Conservation (phyloP, 2,329 filamentous ascomycete genomes). For the Sclerotinia subarctica region DNA sequence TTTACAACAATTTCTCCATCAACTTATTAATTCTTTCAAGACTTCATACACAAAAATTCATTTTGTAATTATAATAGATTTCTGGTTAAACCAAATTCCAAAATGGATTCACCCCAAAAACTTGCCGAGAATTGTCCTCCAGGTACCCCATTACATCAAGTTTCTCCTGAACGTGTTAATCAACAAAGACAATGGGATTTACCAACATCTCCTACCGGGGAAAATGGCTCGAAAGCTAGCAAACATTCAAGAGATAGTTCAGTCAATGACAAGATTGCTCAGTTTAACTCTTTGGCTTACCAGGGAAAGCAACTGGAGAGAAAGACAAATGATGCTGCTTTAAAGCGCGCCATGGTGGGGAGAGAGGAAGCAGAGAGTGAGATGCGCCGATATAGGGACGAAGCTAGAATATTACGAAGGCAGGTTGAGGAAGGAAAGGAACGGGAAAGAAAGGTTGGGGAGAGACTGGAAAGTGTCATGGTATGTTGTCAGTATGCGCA, state of each 20-base stretch:
- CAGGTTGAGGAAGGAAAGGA: constrained; percentile 64
- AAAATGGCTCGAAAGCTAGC: constrained; percentile 20
- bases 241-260: constrained; percentile 52
- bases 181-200: constrained; percentile 40
- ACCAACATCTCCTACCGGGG: constrained; percentile 25
- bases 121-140: constrained; percentile 49
- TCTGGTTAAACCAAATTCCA: background rate
- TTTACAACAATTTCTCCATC: constrained; percentile 14
- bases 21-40: constrained; percentile 9
- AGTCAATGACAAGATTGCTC: constrained; percentile 65
- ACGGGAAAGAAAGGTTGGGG: constrained; percentile 62
- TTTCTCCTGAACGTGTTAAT: constrained; percentile 64
- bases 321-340: constrained; percentile 61
- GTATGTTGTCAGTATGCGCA: constrained; percentile 46
- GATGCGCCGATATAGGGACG: constrained; percentile 60
- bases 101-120: constrained; percentile 48
- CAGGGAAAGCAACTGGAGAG: constrained; percentile 56
- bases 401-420: constrained; percentile 52
- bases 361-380: constrained; percentile 72
- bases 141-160: constrained; percentile 55
- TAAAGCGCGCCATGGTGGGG: constrained; percentile 64
- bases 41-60: background rate
- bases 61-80: background rate
- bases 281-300: constrained; percentile 67
- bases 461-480: constrained; percentile 67